Conservation (phyloP, 805 yeast species). For the Metschnikowia santaceciliae region DNA sequence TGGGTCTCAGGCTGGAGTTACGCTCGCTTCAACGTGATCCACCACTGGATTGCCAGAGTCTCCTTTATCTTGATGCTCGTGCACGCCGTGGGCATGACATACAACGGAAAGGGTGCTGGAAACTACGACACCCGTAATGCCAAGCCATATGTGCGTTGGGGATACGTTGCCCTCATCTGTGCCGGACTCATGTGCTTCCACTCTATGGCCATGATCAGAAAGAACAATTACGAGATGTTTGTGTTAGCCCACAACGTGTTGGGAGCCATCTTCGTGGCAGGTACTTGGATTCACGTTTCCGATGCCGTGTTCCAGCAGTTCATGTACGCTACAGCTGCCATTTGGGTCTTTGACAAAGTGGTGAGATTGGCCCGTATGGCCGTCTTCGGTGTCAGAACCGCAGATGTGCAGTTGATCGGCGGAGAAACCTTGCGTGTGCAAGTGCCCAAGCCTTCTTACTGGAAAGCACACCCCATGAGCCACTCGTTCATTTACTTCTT, state of each 20-base stretch:
- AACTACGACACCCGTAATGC: conserved; percentile 30
- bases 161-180: conserved; percentile 28
- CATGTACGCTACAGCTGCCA: conserved; percentile 31
- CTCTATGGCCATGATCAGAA: conserved; percentile 50
- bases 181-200: conserved; percentile 45
- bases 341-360: conserved; percentile 43
- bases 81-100: conserved; percentile 42
- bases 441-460: conserved; percentile 44
- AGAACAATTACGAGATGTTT: conserved; percentile 54
- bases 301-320: conserved; percentile 38
- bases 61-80: conserved; percentile 46
- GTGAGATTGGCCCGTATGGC: conserved; percentile 31
- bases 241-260: conserved; percentile 40
- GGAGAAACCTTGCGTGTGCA: conserved; percentile 47
- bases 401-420: conserved; percentile 35
- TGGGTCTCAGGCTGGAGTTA: conserved; percentile 60
- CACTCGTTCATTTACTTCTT: conserved; percentile 57
- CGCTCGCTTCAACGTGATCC: conserved; percentile 58
- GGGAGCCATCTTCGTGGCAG: conserved; percentile 44
- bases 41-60: conserved; percentile 61
- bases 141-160: conserved; percentile 30
- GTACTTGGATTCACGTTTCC: conserved; percentile 57
- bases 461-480: conserved; percentile 53
- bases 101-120: conserved; percentile 32
- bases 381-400: conserved; percentile 35